These are phyloP conservation scores for Andrographis paniculata DNA, from an alignment of 305 asterid genomes.

Conservation along the genomic window DNA sequence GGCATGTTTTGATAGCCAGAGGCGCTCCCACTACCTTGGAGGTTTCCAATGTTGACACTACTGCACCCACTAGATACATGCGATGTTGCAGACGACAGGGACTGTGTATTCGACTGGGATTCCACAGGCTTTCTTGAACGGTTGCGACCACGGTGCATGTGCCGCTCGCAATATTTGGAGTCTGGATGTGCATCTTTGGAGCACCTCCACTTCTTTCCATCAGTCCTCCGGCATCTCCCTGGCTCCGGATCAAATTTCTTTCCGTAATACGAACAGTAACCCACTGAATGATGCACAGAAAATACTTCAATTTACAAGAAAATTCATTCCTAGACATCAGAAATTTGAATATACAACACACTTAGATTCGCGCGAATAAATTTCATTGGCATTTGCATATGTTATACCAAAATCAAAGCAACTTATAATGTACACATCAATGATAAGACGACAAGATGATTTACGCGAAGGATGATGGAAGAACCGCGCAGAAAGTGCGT, in stretches of 20 bases:
- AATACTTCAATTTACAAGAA: too few species aligned
- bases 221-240: too few species aligned
- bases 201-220: constrained; percentile 99
- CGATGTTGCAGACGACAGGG: neutral
- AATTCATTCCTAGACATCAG: too few species aligned
- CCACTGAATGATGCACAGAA: constrained; percentile 31
- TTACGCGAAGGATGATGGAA: constrained; percentile 76
- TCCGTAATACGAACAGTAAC: constrained; percentile 62
- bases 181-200: constrained; percentile 92
- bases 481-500: constrained; percentile 69
- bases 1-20: constrained; percentile 59
- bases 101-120: constrained; percentile 24
- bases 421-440: neutral
- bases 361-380: too few species aligned
- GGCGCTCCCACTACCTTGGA: constrained; percentile 44
- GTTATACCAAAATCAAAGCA: neutral
- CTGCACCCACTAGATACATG: constrained; percentile 27
- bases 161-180: constrained; percentile 99
- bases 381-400: too few species aligned
- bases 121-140: constrained; percentile 99
- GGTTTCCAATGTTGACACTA: constrained; percentile 38
- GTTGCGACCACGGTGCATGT: constrained; percentile 99
- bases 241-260: constrained; percentile 71
- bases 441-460: constrained; percentile 17
- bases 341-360: too few species aligned